Percentiles rank a stretch among this genome's conserved stretches.
Conservation (phyloP, 768 basidiomycete species). For the Suillus ampliporus region DNA sequence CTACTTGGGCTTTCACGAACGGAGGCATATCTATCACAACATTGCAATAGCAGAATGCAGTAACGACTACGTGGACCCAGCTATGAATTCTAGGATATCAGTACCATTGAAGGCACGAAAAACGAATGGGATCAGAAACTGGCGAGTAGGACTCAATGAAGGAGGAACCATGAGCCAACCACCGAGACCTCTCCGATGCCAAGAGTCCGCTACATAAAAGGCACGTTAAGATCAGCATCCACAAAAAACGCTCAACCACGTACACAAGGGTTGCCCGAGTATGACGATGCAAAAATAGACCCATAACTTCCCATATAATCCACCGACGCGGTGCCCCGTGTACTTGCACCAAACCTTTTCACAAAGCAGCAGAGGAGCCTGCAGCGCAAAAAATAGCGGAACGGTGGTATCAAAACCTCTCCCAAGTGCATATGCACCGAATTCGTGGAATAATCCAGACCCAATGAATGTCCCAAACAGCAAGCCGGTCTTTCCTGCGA, state of each 20-base stretch:
- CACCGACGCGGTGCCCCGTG: slow-evolving; percentile 66
- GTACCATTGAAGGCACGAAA: slow-evolving; percentile 25
- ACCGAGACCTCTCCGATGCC: slow-evolving; percentile 73
- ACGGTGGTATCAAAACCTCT: slow-evolving; percentile 61
- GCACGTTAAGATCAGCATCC: slow-evolving; percentile 4
- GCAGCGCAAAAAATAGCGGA: slow-evolving; percentile 67
- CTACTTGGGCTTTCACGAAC: too few species aligned
- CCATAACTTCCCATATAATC: slow-evolving; percentile 68
- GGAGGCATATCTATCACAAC: background rate
- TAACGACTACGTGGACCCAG: background rate
- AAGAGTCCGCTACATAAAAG: slow-evolving; percentile 60
- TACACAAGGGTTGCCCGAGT: slow-evolving; percentile 68
- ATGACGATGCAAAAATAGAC: slow-evolving; percentile 67
- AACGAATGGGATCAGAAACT: slow-evolving; percentile 44
- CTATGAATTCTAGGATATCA: slow-evolving; percentile 7
- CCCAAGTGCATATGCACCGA: slow-evolving; percentile 66
- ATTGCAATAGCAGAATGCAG: background rate
- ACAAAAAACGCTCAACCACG: slow-evolving; percentile 31
- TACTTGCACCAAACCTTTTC: slow-evolving; percentile 65
- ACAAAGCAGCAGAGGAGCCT: slow-evolving; percentile 63
- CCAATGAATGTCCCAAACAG: slow-evolving; percentile 77
- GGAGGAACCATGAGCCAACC: slow-evolving; percentile 71
- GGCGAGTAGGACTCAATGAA: slow-evolving; percentile 58
- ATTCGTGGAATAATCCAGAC: slow-evolving; percentile 79
- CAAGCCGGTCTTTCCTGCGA: slow-evolving; percentile 67